These are phyloP conservation scores for Aspergillus bridgeri DNA, from an alignment of 495 filamentous ascomycete species.

Conservation along the genomic window DNA sequence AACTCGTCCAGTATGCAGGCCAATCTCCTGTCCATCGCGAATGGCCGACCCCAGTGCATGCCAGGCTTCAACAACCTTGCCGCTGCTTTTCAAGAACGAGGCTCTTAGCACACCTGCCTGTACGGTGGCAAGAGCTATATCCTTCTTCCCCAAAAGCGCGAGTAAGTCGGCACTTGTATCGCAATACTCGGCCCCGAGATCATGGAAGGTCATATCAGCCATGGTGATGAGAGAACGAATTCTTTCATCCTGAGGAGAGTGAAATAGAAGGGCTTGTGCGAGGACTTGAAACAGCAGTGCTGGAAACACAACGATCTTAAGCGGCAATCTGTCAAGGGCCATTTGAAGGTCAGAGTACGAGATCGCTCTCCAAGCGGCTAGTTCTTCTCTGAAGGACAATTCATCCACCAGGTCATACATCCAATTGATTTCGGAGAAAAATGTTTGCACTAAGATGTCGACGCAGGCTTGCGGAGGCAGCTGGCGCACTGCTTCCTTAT, in stretches of 20 bases:
- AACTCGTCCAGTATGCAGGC: constrained; percentile 41
- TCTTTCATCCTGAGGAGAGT: constrained; percentile 43
- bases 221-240: constrained; percentile 54
- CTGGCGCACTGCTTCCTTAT: constrained; percentile 49
- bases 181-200: constrained; percentile 56
- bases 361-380: constrained; percentile 45
- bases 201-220: constrained; percentile 57
- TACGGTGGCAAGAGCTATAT: constrained; percentile 52
- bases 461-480: constrained; percentile 52
- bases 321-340: constrained; percentile 8
- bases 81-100: constrained; percentile 35
- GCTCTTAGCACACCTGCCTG: constrained; percentile 49
- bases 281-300: constrained; percentile 55
- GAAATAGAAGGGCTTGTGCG: constrained; percentile 51
- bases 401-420: constrained; percentile 56
- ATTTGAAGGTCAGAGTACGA: constrained; percentile 14
- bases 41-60: constrained; percentile 56
- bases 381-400: constrained; percentile 43
- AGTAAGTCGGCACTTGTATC: constrained; percentile 52
- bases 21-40: constrained; percentile 61
- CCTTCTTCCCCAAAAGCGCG: constrained; percentile 50
- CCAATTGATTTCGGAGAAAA: constrained; percentile 57
- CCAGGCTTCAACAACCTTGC: constrained; percentile 44
- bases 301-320: constrained; percentile 39
- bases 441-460: constrained; percentile 50